A percentile compares a stretch with the other conserved stretches of the same genome.
These are phyloP conservation scores for Fusarium veterinarium DNA, from an alignment of 2,329 filamentous ascomycete genomes.

Conservation along the genomic window DNA sequence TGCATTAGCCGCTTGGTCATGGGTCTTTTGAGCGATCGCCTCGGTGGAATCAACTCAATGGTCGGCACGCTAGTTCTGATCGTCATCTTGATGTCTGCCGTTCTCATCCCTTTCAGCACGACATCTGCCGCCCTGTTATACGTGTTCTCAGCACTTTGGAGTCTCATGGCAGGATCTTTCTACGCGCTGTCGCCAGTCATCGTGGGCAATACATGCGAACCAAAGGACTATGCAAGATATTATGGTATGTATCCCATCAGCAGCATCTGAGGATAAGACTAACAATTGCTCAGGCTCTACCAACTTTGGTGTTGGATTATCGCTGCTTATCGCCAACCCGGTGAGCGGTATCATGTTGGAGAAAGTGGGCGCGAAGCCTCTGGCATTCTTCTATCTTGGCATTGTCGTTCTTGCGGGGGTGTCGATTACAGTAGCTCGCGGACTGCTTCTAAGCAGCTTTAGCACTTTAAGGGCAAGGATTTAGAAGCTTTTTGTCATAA, in stretches of 20 bases:
- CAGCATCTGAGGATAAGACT: constrained; percentile 22
- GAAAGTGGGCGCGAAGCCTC: constrained; percentile 52
- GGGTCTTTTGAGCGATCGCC: constrained; percentile 53
- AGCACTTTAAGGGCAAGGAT: constrained; percentile 4
- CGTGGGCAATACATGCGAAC: constrained; percentile 56
- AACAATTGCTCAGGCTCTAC: constrained; percentile 52
- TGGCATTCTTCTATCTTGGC: constrained; percentile 58
- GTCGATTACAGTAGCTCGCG: constrained; percentile 38
- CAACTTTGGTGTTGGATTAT: constrained; percentile 57
- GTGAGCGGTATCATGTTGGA: constrained; percentile 58
- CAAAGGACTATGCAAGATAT: constrained; percentile 58
- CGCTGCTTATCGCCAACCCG: constrained; percentile 56
- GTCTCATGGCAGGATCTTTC: constrained; percentile 59
- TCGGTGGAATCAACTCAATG: constrained; percentile 56
- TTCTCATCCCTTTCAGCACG: constrained; percentile 57
- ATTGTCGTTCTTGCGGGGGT: constrained; percentile 50
- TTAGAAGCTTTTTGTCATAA: not conserved
- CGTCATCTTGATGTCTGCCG: constrained; percentile 51
- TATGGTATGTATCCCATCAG: constrained; percentile 37
- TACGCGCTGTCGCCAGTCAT: constrained; percentile 55
- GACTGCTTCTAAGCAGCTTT: constrained; percentile 21
- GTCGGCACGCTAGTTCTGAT: constrained; percentile 42
- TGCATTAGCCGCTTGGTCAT: constrained; percentile 55
- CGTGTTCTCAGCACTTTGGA: constrained; percentile 57
- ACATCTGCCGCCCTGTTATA: constrained; percentile 53